Base-by-base conservation (phyloP, 2,329 filamentous ascomycete genomes). In the Botrytis galanthina region DNA sequence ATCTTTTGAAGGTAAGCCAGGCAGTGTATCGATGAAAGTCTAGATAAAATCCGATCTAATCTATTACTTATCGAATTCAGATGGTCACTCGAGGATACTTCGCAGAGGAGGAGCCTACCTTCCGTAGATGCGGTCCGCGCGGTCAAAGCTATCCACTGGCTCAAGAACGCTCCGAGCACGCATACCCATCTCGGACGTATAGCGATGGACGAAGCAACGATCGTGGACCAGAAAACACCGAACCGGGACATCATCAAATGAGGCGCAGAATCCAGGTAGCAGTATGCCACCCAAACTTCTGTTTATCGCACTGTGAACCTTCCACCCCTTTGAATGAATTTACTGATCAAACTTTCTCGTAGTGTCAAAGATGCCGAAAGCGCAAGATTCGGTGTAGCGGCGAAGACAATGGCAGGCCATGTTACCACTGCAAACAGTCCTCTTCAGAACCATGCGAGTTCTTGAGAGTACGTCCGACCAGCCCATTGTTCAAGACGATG, bases 301-400 rank as follows among this genome's bases (percentile, higher is more conserved):
- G n/a, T 62, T 44, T 14, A 32, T 42, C 37, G n/a, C 37, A 18
- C 26, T 32, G 22, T 37, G 10, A 54, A 44, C n/a, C 0, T 54
- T 39, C 26, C 51, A 14, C 12, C 5, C 48, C 32, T 67, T 63
- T 57, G 32, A 61, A 14, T 29, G 32, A 1, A 22, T 59, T 68
- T 46, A 42, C 70, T 72, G 37, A 69, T 32, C 61, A 73, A n/a
- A 72, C 54, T 64, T 46, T 74, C 72, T 46, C 32, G 32, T 76
- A 98, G 95, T 98, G 95, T 82, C 89, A 90, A 51, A 90, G 95
- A 77, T 98, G 95, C 83, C 90, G 95, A 75, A 95, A 95, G 84
- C 89, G 95, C 74, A 98, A 98, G 86, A 98, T 98, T 79, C 92
- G 93, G 78, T 98, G 95, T 84, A 97, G 93, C 79, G 95, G 95